A percentile compares a stretch with the other conserved stretches of the same genome.
Evolutionary conservation across 2,329 filamentous ascomycete genomes (phyloP).

Genomic region (Mycogone perniciosa): DNA sequence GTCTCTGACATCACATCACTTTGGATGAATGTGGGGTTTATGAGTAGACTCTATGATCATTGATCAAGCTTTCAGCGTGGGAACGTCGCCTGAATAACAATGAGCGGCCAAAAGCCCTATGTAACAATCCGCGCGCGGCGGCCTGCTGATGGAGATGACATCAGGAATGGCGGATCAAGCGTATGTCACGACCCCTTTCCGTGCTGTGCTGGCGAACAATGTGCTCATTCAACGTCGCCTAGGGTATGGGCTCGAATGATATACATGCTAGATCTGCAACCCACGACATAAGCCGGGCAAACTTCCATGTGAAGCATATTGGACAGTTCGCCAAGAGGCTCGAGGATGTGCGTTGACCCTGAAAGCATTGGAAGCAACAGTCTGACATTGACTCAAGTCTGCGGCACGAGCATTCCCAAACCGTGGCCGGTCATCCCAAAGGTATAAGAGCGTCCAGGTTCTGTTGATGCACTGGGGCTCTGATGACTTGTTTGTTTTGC

Average conservation of each 20-base stretch:
- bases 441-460: constrained; percentile 50
- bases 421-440: constrained; percentile 43
- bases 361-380: neutral
- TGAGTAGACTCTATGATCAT: neutral
- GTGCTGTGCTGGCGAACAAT: neutral
- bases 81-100: constrained; percentile 17
- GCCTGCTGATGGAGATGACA: constrained; percentile 39
- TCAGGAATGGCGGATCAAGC: constrained; percentile 42
- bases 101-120: constrained; percentile 43
- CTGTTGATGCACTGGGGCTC: constrained; percentile 52
- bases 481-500: constrained; percentile 52
- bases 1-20: too few species aligned
- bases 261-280: constrained; percentile 36
- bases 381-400: constrained; percentile 33
- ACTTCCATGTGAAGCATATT: constrained; percentile 52
- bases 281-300: constrained; percentile 52
- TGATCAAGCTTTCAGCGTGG: neutral
- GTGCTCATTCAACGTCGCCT: constrained; percentile 1
- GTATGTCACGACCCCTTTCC: constrained; percentile 21
- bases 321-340: constrained; percentile 48
- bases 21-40: constrained; percentile 9
- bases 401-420: constrained; percentile 52
- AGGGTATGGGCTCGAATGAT: constrained; percentile 14
- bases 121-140: constrained; percentile 47
- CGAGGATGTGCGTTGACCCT: constrained; percentile 41